Evolutionary conservation across 352 stramenopile species (phyloP), one percentile per base, ranked within the genome.

Genomic region (Salisapilia sapeloensis): DNA sequence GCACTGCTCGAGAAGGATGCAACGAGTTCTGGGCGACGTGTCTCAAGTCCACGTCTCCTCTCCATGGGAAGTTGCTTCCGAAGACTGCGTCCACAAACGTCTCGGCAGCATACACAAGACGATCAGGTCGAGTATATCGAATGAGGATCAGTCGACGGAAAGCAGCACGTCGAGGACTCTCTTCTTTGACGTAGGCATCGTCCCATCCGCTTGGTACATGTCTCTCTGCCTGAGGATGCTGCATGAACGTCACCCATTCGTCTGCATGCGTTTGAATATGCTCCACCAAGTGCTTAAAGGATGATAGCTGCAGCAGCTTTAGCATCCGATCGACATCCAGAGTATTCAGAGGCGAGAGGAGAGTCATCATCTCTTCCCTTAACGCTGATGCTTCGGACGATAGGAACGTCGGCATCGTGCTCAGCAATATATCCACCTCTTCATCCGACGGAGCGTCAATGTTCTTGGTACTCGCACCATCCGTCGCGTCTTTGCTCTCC

Each of bases 21-120:
- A 93, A 90, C 23, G 97, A 90, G 23, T 81, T 54, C 50, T 95
- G 76, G 14, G 97, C 83, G 4, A 97, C 84, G 44, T 89, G 77
- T 16, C 66, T 56, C 15, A 99, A 58, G 42, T 98, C 76, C 33
- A 98, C 94, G 42, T 95, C 61, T 15, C 82, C 86, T 28, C 80
- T 69, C 94, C 94, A 98, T 15, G 90, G 83, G 48, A 99, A 97
- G 10, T 81, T 56, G 2, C 44, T 35, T 5, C 85, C 87, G 45
- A 98, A 97, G 3, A 92, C 70, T 18, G 70, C 35, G 4, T 71
- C 46, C 14, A 92, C 65, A 36, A 83, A 92, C 5, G 29, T 27
- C 43, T 92, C 76, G 1, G 78, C 58, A n/a, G 65, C 69, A 27
- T 70, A 84, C 28, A 90, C 66, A 16, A 90, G 64, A 16, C 85